phyloP scores from a whole-genome alignment of 2,329 filamentous ascomycete genomes.

The Cytospora chrysosperma region DNA sequence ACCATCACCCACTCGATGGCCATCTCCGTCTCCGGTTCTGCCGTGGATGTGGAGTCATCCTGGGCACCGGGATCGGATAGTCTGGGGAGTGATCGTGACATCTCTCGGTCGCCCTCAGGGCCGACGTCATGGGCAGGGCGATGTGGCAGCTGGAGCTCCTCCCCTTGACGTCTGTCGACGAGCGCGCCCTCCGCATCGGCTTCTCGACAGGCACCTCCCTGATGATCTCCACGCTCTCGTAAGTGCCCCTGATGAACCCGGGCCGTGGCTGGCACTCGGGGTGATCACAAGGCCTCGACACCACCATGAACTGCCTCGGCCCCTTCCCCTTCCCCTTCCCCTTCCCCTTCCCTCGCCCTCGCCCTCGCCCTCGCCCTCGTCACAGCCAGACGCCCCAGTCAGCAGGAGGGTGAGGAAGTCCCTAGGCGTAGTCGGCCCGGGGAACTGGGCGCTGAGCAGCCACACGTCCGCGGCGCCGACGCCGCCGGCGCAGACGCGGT shows the following conservation, averaged over 20 bases:
- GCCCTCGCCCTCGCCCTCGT: too few relatives aligned
- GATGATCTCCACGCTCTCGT: slow-evolving; percentile 90
- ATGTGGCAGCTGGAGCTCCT: slow-evolving; percentile 32
- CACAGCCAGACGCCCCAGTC: slow-evolving; percentile 39
- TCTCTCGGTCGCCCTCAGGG: slow-evolving; percentile 37
- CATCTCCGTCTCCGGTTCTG: slow-evolving; percentile 34
- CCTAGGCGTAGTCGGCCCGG: slow-evolving; percentile 80
- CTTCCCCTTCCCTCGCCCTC: slow-evolving; percentile 43
- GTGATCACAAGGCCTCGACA: slow-evolving; percentile 82
- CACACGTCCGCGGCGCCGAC: slow-evolving; percentile 71
- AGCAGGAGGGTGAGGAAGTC: slow-evolving; percentile 84
- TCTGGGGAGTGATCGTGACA: slow-evolving; percentile 12
- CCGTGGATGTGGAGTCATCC: slow-evolving; percentile 8
- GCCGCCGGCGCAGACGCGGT: slow-evolving; percentile 54
- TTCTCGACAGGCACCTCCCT: slow-evolving; percentile 69
- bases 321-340: slow-evolving; percentile 42
- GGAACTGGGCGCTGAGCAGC: slow-evolving; percentile 84
- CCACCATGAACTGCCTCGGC: slow-evolving; percentile 76
- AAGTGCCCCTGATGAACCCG: slow-evolving; percentile 79
- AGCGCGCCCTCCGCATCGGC: slow-evolving; percentile 42
- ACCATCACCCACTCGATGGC: slow-evolving; percentile 89
- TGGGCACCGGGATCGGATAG: slow-evolving; percentile 13
- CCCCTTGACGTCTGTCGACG: slow-evolving; percentile 43
- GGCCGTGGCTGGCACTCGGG: slow-evolving; percentile 66
- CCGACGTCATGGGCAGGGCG: slow-evolving; percentile 28